A percentile compares a stretch with the other conserved stretches of the same genome.
phyloP scores from a whole-genome alignment of 2,329 filamentous ascomycete genomes.

The Clonostachys chloroleuca region DNA sequence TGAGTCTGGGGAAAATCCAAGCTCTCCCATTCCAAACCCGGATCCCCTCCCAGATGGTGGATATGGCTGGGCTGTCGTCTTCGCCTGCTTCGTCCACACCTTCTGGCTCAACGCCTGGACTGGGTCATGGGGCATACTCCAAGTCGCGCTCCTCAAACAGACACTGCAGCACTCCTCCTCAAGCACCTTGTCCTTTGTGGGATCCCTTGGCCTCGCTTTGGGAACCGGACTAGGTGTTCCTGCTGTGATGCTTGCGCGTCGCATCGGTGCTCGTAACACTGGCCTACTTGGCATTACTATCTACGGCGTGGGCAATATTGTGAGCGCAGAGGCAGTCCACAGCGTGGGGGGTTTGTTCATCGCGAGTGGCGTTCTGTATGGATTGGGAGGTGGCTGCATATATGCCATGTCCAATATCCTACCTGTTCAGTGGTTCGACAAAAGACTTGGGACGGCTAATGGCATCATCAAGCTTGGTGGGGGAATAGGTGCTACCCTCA shows the following conservation, averaged over 20 bases:
- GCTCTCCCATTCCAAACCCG: neutral
- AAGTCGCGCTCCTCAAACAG: constrained; percentile 1
- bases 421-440: constrained; percentile 7
- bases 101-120: constrained; percentile 6
- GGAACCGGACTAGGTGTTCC: neutral
- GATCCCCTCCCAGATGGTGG: constrained; percentile 5
- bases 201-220: constrained; percentile 2
- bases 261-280: constrained; percentile 1
- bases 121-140: constrained; percentile 4
- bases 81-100: neutral
- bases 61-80: constrained; percentile 5
- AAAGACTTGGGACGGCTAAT: constrained; percentile 4
- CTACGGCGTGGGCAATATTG: constrained; percentile 1
- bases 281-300: neutral
- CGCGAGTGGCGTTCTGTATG: neutral
- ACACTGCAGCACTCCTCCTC: neutral
- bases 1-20: too few species aligned
- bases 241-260: neutral
- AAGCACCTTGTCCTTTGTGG: constrained; percentile 5
- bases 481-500: constrained; percentile 1
- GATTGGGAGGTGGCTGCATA: constrained; percentile 1
- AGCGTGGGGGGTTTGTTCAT: constrained; percentile 3
- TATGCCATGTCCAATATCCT: constrained; percentile 4
- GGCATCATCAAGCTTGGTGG: constrained; percentile 6
- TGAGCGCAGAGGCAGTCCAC: constrained; percentile 1